phyloP scores from a whole-genome alignment of 192 early-diverging fungal species.

The Entomortierella chlamydospora region DNA sequence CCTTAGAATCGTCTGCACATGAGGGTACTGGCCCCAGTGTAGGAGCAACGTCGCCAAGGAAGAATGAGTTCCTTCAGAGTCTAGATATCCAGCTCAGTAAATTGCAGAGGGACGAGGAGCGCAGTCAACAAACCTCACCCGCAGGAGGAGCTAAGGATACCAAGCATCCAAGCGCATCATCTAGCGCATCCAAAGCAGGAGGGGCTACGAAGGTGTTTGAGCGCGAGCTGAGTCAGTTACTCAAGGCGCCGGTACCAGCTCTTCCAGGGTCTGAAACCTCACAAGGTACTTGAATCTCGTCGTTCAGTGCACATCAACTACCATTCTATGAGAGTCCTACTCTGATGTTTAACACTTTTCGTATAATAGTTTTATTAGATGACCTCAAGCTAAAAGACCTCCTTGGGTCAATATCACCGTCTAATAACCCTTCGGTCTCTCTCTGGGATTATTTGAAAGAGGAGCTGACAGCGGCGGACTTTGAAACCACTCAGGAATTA shows the following conservation, averaged over 20 bases:
- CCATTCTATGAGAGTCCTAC: no score
- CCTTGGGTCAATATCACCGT: slow-evolving; percentile 36
- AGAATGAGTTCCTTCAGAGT: slow-evolving; percentile 38
- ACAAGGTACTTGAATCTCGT: no score
- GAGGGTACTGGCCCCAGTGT: not conserved
- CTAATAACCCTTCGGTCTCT: slow-evolving; percentile 29
- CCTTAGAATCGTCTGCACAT: not conserved
- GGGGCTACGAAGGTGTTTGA: slow-evolving; percentile 16
- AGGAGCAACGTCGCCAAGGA: not conserved
- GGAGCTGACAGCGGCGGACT: slow-evolving; percentile 72
- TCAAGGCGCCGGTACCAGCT: not conserved
- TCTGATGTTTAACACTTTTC: no score
- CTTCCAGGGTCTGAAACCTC: slow-evolving; percentile 2
- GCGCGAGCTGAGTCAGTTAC: slow-evolving; percentile 12
- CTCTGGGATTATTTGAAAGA: slow-evolving; percentile 73
- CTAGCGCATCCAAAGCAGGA: slow-evolving; percentile 7
- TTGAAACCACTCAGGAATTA: slow-evolving; percentile 79
- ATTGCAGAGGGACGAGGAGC: slow-evolving; percentile 22
- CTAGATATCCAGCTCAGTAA: slow-evolving; percentile 40
- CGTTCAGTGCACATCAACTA: no score
- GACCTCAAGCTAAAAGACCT: slow-evolving; percentile 30
- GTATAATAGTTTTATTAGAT: slow-evolving; percentile 11
- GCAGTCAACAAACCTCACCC: not conserved
- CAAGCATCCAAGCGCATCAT: not conserved
- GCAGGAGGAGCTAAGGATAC: not conserved